These are phyloP conservation scores for Mucor piriformis DNA, from an alignment of 371 early-diverging fungal species.

Conservation along the genomic window DNA sequence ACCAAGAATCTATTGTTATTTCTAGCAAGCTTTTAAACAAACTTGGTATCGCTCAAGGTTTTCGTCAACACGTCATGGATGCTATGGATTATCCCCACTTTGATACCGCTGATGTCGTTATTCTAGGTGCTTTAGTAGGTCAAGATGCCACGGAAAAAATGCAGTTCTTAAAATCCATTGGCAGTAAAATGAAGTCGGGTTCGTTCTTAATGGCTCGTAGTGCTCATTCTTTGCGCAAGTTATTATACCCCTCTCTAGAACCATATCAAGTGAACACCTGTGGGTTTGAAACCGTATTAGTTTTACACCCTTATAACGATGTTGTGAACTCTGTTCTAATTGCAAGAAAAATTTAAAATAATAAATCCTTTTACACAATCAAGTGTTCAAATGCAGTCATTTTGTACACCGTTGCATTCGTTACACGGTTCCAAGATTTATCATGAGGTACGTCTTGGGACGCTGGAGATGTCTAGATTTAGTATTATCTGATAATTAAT, in stretches of 20 bases:
- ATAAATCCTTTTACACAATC: neutral
- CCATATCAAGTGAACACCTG: slow-evolving; percentile 23
- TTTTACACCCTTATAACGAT: slow-evolving; percentile 37
- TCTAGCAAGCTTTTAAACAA: slow-evolving; percentile 16
- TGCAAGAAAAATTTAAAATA: slow-evolving; percentile 21
- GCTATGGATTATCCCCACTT: slow-evolving; percentile 22
- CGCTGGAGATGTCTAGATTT: no score
- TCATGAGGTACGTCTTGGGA: no score
- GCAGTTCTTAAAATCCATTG: slow-evolving; percentile 21
- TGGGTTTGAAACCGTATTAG: slow-evolving; percentile 29
- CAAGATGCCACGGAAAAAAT: slow-evolving; percentile 25
- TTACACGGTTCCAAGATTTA: no score
- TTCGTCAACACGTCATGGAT: slow-evolving; percentile 19
- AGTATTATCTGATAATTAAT: no score
- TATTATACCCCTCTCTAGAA: slow-evolving; percentile 34
- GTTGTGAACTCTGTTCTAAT: slow-evolving; percentile 45
- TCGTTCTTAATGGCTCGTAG: slow-evolving; percentile 38
- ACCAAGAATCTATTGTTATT: slow-evolving; percentile 23
- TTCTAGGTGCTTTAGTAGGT: slow-evolving; percentile 42
- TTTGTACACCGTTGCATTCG: neutral
- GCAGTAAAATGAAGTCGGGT: slow-evolving; percentile 29
- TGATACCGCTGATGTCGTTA: slow-evolving; percentile 33
- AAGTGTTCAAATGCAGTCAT: neutral
- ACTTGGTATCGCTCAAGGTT: slow-evolving; percentile 18
- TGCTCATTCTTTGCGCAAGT: slow-evolving; percentile 39